Evolutionary conservation across 192 early-diverging fungal species (phyloP).

Genomic region (Podila epicladia): DNA sequence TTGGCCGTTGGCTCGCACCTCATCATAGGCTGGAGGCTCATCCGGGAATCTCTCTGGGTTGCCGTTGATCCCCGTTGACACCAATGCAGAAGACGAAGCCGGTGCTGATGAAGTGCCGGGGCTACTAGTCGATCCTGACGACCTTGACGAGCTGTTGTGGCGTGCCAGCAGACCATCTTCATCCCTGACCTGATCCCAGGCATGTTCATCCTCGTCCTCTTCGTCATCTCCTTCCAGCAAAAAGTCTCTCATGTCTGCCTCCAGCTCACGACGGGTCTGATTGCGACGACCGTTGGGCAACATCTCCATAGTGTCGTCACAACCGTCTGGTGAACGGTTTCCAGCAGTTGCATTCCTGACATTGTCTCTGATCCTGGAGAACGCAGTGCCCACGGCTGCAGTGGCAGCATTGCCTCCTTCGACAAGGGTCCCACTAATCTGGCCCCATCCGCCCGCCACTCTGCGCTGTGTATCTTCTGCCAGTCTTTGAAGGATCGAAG

Average conservation of each 20-base stretch:
- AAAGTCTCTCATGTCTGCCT: slow-evolving; percentile 49
- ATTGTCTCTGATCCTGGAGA: slow-evolving; percentile 44
- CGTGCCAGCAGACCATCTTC: slow-evolving; percentile 38
- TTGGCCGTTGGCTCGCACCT: slow-evolving; percentile 24
- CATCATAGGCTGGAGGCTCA: slow-evolving; percentile 44
- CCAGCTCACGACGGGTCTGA: slow-evolving; percentile 42
- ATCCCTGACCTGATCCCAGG: slow-evolving; percentile 19
- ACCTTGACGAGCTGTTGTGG: slow-evolving; percentile 12
- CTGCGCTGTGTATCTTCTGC: slow-evolving; percentile 47
- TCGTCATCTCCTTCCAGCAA: slow-evolving; percentile 49
- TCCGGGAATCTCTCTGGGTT: slow-evolving; percentile 26
- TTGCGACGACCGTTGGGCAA: slow-evolving; percentile 41
- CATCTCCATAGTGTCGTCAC: slow-evolving; percentile 42
- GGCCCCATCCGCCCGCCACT: slow-evolving; percentile 45
- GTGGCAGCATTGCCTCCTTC: slow-evolving; percentile 46
- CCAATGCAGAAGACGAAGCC: slow-evolving; percentile 4
- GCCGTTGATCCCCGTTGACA: background rate
- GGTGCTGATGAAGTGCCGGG: background rate
- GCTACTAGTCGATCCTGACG: background rate
- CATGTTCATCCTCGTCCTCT: slow-evolving; percentile 19
- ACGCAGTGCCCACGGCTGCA: slow-evolving; percentile 46
- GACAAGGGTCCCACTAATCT: slow-evolving; percentile 43
- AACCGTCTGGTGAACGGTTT: slow-evolving; percentile 22
- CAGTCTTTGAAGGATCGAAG: slow-evolving; percentile 35
- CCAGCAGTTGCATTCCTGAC: slow-evolving; percentile 26